Evolutionary conservation across 2,329 filamentous ascomycete genomes (phyloP).

Genomic region (Bipolaris bicolor): DNA sequence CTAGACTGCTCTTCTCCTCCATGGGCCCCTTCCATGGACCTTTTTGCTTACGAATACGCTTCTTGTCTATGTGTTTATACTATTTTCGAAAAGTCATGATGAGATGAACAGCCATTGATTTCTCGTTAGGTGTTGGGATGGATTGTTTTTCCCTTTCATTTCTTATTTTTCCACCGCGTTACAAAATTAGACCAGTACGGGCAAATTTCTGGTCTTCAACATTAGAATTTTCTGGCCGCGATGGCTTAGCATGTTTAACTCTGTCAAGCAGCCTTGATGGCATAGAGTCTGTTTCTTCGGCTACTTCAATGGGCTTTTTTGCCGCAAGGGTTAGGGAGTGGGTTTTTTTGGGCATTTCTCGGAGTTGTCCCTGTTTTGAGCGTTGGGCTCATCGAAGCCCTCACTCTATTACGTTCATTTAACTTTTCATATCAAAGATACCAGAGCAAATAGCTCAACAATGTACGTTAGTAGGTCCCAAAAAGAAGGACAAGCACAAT

Average conservation of each 20-base stretch:
- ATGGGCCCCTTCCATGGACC: slow-evolving; percentile 12
- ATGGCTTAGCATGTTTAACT: slow-evolving; percentile 42
- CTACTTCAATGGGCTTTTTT: slow-evolving; percentile 22
- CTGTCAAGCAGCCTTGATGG: slow-evolving; percentile 42
- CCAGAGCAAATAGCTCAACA: slow-evolving; percentile 45
- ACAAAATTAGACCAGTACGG: slow-evolving; percentile 40
- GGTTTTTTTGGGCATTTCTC: slow-evolving; percentile 28
- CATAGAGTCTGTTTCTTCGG: slow-evolving; percentile 27
- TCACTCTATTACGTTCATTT: slow-evolving; percentile 36
- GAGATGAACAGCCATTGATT: slow-evolving; percentile 43
- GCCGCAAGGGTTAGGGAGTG: slow-evolving; percentile 17
- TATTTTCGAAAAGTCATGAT: slow-evolving; percentile 45
- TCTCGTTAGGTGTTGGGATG: slow-evolving; percentile 38
- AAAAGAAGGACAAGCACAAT: slow-evolving; percentile 26
- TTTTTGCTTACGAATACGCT: slow-evolving; percentile 30
- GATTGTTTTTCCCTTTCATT: slow-evolving; percentile 16
- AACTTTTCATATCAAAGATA: slow-evolving; percentile 41
- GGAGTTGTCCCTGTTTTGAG: slow-evolving; percentile 25
- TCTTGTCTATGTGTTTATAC: slow-evolving; percentile 45
- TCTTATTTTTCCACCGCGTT: slow-evolving; percentile 26
- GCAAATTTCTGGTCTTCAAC: slow-evolving; percentile 16
- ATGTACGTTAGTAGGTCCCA: slow-evolving; percentile 41
- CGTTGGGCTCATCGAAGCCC: slow-evolving; percentile 16
- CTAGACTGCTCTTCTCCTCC: slow-evolving; percentile 24
- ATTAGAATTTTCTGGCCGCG: slow-evolving; percentile 31